Conservation (phyloP, 139 green algal genomes). For the Chlorella sorokiniana region DNA sequence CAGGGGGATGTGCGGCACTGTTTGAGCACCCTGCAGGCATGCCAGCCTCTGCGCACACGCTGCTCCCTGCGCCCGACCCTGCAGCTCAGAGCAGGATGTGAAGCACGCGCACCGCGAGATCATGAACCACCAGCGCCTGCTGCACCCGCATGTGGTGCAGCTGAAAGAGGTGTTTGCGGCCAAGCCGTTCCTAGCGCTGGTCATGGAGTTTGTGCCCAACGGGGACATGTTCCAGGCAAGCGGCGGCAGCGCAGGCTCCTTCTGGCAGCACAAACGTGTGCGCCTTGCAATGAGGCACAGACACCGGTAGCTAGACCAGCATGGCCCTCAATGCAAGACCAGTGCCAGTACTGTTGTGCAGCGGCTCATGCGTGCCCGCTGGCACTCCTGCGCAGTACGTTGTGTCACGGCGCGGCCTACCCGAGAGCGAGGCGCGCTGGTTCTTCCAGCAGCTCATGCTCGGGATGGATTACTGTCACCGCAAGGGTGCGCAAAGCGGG, state of each 20-base stretch:
- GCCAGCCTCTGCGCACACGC: too few relatives aligned
- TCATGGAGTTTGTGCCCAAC: constrained; percentile 84
- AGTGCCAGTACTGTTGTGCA: too few relatives aligned
- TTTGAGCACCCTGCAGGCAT: too few relatives aligned
- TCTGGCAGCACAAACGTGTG: too few relatives aligned
- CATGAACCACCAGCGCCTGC: constrained; percentile 64
- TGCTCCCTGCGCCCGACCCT: not conserved
- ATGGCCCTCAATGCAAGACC: too few relatives aligned
- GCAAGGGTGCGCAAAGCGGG: constrained; percentile 47
- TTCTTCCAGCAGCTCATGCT: constrained; percentile 72
- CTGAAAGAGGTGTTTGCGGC: constrained; percentile 44
- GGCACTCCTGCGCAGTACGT: constrained; percentile 38
- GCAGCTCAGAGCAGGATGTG: constrained; percentile 38
- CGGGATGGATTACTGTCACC: constrained; percentile 66
- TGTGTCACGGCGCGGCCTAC: constrained; percentile 48
- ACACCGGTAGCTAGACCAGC: too few relatives aligned
- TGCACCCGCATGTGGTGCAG: constrained; percentile 70
- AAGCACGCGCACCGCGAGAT: constrained; percentile 61
- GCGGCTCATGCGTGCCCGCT: too few relatives aligned
- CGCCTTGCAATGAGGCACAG: too few relatives aligned
- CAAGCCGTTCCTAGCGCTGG: constrained; percentile 68
- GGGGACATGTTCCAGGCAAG: constrained; percentile 80
- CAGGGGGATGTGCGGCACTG: too few relatives aligned
- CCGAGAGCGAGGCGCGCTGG: constrained; percentile 61
- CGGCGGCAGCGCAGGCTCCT: too few relatives aligned